phyloP scores from a whole-genome alignment of 441 rosid genomes.

The Sinapis alba region DNA sequence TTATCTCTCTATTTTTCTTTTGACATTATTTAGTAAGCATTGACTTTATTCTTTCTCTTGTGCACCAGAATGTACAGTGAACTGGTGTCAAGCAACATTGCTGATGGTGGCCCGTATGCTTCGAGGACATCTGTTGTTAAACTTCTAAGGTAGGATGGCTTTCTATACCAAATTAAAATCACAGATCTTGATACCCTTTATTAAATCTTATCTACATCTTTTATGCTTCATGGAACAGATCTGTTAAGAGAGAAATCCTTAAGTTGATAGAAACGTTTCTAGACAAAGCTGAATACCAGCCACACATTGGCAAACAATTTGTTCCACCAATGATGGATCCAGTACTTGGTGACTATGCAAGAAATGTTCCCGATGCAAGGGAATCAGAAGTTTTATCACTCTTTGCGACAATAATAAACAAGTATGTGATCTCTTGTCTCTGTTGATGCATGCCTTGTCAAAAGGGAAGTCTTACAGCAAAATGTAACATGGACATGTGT shows the following conservation, averaged over 20 bases:
- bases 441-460: not conserved
- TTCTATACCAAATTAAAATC: slow-evolving; percentile 12
- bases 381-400: slow-evolving; percentile 99
- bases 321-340: slow-evolving; percentile 98
- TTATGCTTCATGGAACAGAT: slow-evolving; percentile 49
- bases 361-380: slow-evolving; percentile 99
- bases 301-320: slow-evolving; percentile 96
- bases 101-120: slow-evolving; percentile 95
- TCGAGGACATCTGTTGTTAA: slow-evolving; percentile 95
- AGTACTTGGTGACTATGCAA: slow-evolving; percentile 95
- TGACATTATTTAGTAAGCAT: not conserved
- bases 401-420: slow-evolving; percentile 97
- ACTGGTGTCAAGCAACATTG: slow-evolving; percentile 92
- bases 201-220: slow-evolving; percentile 14
- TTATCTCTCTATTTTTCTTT: not conserved
- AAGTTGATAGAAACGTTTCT: slow-evolving; percentile 98
- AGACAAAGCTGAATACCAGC: slow-evolving; percentile 99
- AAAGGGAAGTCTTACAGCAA: not conserved
- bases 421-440: slow-evolving; percentile 53
- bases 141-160: slow-evolving; percentile 70
- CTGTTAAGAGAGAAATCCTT: slow-evolving; percentile 98
- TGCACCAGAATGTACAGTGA: slow-evolving; percentile 98
- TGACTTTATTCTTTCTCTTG: slow-evolving; percentile 3
- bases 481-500: not conserved
- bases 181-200: slow-evolving; percentile 17